phyloP scores from a whole-genome alignment of 306 rosid species.

The Sindora glabra region DNA sequence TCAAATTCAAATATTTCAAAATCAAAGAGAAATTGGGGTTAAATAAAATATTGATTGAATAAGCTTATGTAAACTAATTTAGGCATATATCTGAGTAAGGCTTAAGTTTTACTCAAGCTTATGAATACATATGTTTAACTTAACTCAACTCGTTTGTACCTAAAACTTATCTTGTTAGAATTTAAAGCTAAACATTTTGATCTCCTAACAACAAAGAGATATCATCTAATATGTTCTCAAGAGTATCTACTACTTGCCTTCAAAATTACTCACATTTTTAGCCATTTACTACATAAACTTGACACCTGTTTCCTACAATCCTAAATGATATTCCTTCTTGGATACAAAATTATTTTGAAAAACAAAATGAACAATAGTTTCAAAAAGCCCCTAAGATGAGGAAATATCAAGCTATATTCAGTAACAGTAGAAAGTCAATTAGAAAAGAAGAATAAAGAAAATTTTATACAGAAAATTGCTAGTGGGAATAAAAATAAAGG shows the following conservation, averaged over 20 bases:
- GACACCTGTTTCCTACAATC: neutral
- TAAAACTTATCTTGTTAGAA: no score
- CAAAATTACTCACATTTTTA: neutral
- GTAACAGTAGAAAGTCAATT: neutral
- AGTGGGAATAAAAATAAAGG: neutral
- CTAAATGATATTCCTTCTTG: neutral
- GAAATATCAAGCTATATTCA: neutral
- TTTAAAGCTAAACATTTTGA: neutral
- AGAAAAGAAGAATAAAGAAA: neutral
- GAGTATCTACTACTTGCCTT: neutral
- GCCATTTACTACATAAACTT: no score
- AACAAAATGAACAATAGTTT: neutral
- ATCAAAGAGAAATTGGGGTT: no score
- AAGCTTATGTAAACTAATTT: no score
- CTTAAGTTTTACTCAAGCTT: no score
- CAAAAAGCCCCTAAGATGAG: neutral
- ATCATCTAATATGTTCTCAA: neutral
- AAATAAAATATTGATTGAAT: no score
- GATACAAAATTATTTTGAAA: neutral
- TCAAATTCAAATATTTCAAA: no score
- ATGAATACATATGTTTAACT: no score
- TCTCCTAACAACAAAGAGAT: neutral
- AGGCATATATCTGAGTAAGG: no score
- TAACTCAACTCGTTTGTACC: no score
- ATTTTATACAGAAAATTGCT: neutral